Evolutionary conservation across 2,329 filamentous ascomycete species (phyloP), one percentile per base, ranked within the genome.

Genomic region (Sarocladium kiliense): DNA sequence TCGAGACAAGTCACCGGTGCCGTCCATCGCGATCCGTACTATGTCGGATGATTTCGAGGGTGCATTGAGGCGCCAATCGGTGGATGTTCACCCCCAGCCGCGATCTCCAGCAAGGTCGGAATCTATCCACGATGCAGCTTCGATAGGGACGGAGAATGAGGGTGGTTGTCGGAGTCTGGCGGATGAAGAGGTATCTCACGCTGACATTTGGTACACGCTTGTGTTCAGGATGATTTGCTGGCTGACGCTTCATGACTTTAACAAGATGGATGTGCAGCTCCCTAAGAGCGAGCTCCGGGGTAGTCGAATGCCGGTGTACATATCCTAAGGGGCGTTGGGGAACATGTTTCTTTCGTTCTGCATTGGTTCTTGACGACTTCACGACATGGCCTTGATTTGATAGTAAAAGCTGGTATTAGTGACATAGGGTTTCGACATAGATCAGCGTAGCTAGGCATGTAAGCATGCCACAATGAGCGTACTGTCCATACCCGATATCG

Each of bases 191-290:
- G 65, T 64, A 12, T 64, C 63, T n/a, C 65, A 70, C 42, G 70
- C 73, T 42, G 70, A 74, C 7, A 73, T 81, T n/a, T 82, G 79
- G 79, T 78, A 77, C 59, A 76, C 75, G 7, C 66, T 83, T 18
- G 71, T 82, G 3, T 79, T 82, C 58, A 68, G 79, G 25, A 83
- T 82, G 80, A 69, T 82, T 23, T 82, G 79, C 62, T 82, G 79
- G 81, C 65, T 82, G 54, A 71, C 78, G 66, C 65, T 83, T 58
- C 79, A 84, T 60, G 78, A 83, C 60, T 82, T 83, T 54, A 70
- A 80, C 63, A 78, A 77, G 62, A 70, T 74, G 57, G 80, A 83
- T 55, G 69, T 77, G 10, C 78, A 81, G 63, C 64, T 78, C 2
- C 68, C 75, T 44, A 79, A 80, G 64, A 78, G 77, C 57, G 78